These are phyloP conservation scores for Limnanthes douglasii DNA, from an alignment of 345 rosid species.

Conservation along the genomic window DNA sequence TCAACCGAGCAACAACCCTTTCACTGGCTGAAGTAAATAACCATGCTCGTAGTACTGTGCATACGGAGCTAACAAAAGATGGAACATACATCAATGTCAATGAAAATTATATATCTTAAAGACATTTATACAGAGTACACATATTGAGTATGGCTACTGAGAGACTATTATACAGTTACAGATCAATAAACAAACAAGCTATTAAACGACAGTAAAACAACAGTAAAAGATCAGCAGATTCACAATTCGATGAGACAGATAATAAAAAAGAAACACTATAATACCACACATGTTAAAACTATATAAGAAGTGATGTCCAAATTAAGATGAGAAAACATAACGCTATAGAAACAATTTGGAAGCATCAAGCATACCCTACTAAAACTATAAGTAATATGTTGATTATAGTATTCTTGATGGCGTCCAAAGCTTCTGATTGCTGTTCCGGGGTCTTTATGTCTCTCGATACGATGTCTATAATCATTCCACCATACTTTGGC, in stretches of 20 bases:
- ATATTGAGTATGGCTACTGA: too few relatives aligned
- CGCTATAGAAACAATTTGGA: neutral
- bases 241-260: neutral
- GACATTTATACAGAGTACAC: too few relatives aligned
- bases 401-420: slow-evolving; percentile 29
- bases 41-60: slow-evolving; percentile 49
- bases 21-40: slow-evolving; percentile 46
- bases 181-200: too few relatives aligned
- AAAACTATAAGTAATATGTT: slow-evolving; percentile 34
- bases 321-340: slow-evolving; percentile 1
- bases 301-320: too few relatives aligned
- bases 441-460: slow-evolving; percentile 28
- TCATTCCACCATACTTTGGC: slow-evolving; percentile 59
- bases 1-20: slow-evolving; percentile 52
- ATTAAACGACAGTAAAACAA: too few relatives aligned
- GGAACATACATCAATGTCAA: neutral
- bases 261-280: too few relatives aligned
- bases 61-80: slow-evolving; percentile 24
- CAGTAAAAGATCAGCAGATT: neutral
- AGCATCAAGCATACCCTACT: slow-evolving; percentile 25
- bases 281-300: neutral
- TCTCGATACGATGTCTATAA: slow-evolving; percentile 49
- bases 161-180: too few relatives aligned
- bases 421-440: slow-evolving; percentile 25
- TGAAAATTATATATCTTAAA: neutral